phyloP scores from a whole-genome alignment of 495 filamentous ascomycete species.

The Mytilinidion resinicola region DNA sequence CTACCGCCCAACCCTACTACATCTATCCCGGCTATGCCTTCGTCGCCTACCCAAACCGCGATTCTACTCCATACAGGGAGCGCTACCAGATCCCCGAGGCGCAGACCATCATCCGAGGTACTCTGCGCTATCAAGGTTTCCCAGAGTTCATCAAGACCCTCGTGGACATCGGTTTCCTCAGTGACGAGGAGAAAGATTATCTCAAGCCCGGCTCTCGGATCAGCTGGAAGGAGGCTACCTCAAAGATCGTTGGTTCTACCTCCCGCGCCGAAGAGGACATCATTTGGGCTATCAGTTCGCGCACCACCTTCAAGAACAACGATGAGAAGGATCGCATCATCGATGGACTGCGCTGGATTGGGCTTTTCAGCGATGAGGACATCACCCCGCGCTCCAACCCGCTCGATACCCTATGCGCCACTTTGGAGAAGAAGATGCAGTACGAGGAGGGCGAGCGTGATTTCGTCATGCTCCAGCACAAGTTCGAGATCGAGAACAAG shows the following conservation, averaged over 20 bases:
- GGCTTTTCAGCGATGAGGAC: constrained; percentile 71
- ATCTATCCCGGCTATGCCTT: constrained; percentile 86
- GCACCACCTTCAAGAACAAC: constrained; percentile 60
- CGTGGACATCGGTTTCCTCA: constrained; percentile 81
- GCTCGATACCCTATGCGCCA: constrained; percentile 83
- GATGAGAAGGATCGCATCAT: constrained; percentile 75
- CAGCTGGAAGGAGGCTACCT: constrained; percentile 75
- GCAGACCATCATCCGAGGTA: constrained; percentile 65
- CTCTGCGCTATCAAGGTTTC: constrained; percentile 80
- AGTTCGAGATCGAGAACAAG: constrained; percentile 79
- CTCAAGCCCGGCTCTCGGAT: constrained; percentile 45
- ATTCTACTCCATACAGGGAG: constrained; percentile 79
- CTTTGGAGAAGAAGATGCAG: constrained; percentile 86
- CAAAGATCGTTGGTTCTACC: constrained; percentile 61
- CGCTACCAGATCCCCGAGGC: constrained; percentile 88
- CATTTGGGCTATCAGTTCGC: constrained; percentile 63
- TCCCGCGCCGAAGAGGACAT: constrained; percentile 60
- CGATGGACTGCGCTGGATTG: constrained; percentile 75
- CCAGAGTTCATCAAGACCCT: constrained; percentile 78
- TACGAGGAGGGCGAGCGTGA: constrained; percentile 80
- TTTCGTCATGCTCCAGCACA: constrained; percentile 81
- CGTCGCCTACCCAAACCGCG: constrained; percentile 89
- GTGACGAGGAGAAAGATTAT: constrained; percentile 53
- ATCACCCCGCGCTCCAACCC: constrained; percentile 73
- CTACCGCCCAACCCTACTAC: constrained; percentile 77